phyloP scores from a whole-genome alignment of 192 early-diverging fungal genomes.

The Lunasporangiospora selenospora region DNA sequence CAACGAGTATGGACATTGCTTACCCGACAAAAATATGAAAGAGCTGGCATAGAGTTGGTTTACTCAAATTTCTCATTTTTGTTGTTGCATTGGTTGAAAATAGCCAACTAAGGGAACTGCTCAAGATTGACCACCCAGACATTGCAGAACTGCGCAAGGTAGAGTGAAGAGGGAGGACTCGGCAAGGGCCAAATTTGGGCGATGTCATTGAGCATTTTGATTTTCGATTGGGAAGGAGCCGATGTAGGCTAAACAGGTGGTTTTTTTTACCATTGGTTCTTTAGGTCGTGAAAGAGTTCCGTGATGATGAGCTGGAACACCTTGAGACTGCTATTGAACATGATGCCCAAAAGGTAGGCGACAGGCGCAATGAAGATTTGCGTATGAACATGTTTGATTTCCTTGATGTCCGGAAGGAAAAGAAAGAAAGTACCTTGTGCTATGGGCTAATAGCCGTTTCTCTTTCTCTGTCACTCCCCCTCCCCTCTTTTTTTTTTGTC shows the following conservation, averaged over 20 bases:
- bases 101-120: conserved; percentile 83
- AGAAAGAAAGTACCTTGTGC: too few species aligned
- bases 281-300: conserved; percentile 81
- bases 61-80: neutral
- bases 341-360: conserved; percentile 72
- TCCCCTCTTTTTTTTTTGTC: neutral
- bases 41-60: too few species aligned
- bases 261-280: neutral
- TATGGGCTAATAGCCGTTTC: too few species aligned
- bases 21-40: neutral
- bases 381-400: too few species aligned
- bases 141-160: conserved; percentile 67
- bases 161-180: conserved; percentile 7
- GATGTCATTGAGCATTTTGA: conserved; percentile 5
- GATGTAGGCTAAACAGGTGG: neutral
- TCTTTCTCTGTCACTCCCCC: too few species aligned
- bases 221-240: neutral
- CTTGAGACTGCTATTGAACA: conserved; percentile 87
- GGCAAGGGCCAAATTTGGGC: neutral
- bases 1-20: conserved; percentile 71
- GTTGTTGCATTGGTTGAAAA: conserved; percentile 3
- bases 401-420: too few species aligned
- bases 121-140: conserved; percentile 70
- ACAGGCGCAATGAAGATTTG: too few species aligned
- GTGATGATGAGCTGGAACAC: conserved; percentile 97